phyloP scores from a whole-genome alignment of 73 alveolate species.

The Stentor roeselii region DNA sequence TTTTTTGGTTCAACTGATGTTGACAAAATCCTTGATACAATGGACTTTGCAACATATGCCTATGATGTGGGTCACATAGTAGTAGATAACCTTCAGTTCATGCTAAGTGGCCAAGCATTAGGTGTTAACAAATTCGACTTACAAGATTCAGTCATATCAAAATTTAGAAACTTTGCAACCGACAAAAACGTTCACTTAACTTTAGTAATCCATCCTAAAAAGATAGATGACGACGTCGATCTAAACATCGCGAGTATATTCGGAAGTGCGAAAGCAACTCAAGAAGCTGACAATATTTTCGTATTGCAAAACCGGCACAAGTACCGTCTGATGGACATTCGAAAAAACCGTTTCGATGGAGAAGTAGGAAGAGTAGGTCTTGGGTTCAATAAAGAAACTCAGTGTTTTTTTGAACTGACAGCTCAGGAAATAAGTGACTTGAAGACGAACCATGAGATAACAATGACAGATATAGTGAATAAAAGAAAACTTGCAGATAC shows the following conservation, averaged over 20 bases:
- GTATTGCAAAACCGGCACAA: constrained; percentile 67
- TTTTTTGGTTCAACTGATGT: constrained; percentile 82
- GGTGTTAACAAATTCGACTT: constrained; percentile 72
- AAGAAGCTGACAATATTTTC: constrained; percentile 85
- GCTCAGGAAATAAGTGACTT: constrained; percentile 41
- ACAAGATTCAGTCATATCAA: constrained; percentile 63
- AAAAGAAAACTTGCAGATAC: not conserved
- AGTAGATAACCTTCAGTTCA: constrained; percentile 82
- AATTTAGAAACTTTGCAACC: constrained; percentile 67
- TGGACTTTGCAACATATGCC: constrained; percentile 81
- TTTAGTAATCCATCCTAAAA: constrained; percentile 87
- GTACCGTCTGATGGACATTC: constrained; percentile 61
- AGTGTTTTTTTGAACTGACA: constrained; percentile 68
- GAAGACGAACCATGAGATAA: not conserved
- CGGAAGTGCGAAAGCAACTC: constrained; percentile 86
- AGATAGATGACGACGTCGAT: constrained; percentile 84
- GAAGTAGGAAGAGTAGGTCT: constrained; percentile 72
- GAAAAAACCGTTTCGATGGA: constrained; percentile 88
- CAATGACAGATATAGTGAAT: not conserved
- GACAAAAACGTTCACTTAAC: constrained; percentile 72
- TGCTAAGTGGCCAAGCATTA: constrained; percentile 72
- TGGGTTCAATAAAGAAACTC: constrained; percentile 60
- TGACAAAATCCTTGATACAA: constrained; percentile 58
- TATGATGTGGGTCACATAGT: constrained; percentile 72
- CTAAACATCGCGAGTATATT: constrained; percentile 68